Conservation (phyloP, 352 stramenopile species). For the Phytophthora cryptogea region DNA sequence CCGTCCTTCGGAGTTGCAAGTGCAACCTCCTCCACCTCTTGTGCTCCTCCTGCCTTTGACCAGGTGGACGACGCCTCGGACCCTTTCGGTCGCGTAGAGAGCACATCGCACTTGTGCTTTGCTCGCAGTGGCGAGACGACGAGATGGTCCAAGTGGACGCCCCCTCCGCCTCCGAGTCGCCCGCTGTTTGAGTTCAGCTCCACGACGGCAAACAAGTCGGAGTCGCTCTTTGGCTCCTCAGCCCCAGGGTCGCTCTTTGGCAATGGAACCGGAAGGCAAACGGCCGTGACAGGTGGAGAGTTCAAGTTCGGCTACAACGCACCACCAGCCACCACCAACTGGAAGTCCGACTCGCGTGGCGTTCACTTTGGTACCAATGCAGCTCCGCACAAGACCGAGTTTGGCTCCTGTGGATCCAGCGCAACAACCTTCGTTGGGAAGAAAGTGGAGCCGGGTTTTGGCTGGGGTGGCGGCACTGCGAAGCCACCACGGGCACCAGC, state of each 20-base stretch:
- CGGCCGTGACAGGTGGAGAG: not conserved
- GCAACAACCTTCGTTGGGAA: not conserved
- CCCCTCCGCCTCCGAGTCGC: slow-evolving; percentile 2
- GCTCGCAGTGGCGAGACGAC: slow-evolving; percentile 6
- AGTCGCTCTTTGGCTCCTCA: not conserved
- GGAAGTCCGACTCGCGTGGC: too few species aligned
- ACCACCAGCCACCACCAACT: not conserved
- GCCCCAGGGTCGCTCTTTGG: slow-evolving; percentile 8
- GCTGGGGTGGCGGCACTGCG: not conserved
- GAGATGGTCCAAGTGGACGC: slow-evolving; percentile 13
- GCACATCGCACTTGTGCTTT: slow-evolving; percentile 17
- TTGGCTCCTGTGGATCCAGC: not conserved
- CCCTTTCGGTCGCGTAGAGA: slow-evolving; percentile 23
- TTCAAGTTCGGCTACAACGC: slow-evolving; percentile 9
- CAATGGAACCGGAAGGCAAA: not conserved
- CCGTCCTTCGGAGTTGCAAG: not conserved
- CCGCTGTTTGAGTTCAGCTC: slow-evolving; percentile 20
- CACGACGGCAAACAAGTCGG: not conserved
- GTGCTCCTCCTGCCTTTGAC: not conserved
- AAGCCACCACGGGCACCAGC: slow-evolving; percentile 14
- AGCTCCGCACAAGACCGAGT: not conserved
- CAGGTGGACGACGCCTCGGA: slow-evolving; percentile 13
- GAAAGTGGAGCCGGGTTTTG: not conserved
- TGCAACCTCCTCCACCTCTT: too few species aligned
- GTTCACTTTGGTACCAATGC: too few species aligned